These are phyloP conservation scores for Taiozyma sp. DNA, from an alignment of 1,139 yeast genomes.

Conservation along the genomic window DNA sequence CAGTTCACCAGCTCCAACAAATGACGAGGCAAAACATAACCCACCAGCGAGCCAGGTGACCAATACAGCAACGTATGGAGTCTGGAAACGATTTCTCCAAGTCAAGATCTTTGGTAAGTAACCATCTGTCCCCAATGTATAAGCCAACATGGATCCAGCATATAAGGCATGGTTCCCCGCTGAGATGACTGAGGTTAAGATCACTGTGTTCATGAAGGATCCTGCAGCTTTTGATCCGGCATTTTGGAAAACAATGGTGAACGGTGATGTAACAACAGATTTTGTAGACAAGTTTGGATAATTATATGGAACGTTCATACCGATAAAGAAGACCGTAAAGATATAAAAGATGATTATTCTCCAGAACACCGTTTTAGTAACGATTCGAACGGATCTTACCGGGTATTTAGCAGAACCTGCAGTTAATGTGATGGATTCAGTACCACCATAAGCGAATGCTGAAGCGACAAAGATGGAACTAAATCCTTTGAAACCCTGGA, in stretches of 20 bases:
- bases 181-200: conserved; percentile 50
- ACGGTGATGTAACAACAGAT: conserved; percentile 54
- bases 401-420: conserved; percentile 66
- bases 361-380: conserved; percentile 54
- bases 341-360: conserved; percentile 42
- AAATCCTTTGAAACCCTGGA: conserved; percentile 34
- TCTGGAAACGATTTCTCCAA: conserved; percentile 38
- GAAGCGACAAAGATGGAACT: conserved; percentile 47
- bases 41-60: conserved; percentile 33
- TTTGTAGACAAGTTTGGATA: conserved; percentile 35
- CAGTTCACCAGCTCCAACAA: conserved; percentile 30
- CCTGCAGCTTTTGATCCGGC: conserved; percentile 45
- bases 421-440: conserved; percentile 58
- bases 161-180: conserved; percentile 61
- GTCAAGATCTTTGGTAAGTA: conserved; percentile 42
- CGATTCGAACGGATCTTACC: conserved; percentile 48
- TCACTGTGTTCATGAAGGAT: conserved; percentile 47
- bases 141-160: conserved; percentile 43
- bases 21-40: conserved; percentile 31
- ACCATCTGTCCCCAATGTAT: conserved; percentile 48
- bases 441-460: conserved; percentile 64
- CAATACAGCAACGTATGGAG: conserved; percentile 38
- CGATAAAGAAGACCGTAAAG: conserved; percentile 40
- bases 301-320: conserved; percentile 42
- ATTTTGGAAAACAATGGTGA: conserved; percentile 50